Evolutionary conservation across 2,329 filamentous ascomycete species (phyloP), one percentile per base, ranked within the genome.

Genomic region (Didymella keratinophila): DNA sequence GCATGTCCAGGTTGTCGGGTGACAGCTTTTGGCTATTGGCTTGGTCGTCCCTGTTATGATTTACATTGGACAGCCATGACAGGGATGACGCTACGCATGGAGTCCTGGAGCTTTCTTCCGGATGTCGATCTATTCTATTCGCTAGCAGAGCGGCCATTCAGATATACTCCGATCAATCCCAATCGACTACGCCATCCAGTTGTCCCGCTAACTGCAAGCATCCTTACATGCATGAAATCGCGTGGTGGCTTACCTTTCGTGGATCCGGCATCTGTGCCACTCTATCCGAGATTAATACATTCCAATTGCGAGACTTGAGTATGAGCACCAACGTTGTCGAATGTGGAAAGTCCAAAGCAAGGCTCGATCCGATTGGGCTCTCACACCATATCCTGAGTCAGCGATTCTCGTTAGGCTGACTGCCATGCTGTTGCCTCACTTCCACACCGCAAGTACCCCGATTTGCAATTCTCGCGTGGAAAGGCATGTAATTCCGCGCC

Each of bases 181-280:
- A 54, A 50, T 51, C 45, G 16, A 12, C n/a, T n/a, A 41, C 27
- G 23, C 25, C 46, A 41, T 55, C 52, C 47, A 51, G 52, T 37
- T 36, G 21, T 55, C 8, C 8, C 42, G 28, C 57, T 60, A 60
- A 55, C 57, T 56, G 32, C 21, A 60, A 51, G 32, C 16, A 21
- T 37, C n/a, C 23, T 44, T 47, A 47, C 37, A 34, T 60, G 57
- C 57, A 60, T 55, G 41, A 48, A 14, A 43, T 43, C 20, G 44
- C 57, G 46, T 55, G 42, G 43, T 56, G 57, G 57, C 57, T 60
- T 56, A 28, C 43, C 42, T 42, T 44, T 23, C 52, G 47, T 60
- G 43, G 42, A 51, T 43, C 36, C 57, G 57, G 57, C 47, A 55
- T 36, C 52, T 55, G 42, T 48, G 47, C 52, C 57, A 47, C 42